Evolutionary conservation across 2,329 filamentous ascomycete genomes (phyloP).

Genomic region (Whalleya microplaca): DNA sequence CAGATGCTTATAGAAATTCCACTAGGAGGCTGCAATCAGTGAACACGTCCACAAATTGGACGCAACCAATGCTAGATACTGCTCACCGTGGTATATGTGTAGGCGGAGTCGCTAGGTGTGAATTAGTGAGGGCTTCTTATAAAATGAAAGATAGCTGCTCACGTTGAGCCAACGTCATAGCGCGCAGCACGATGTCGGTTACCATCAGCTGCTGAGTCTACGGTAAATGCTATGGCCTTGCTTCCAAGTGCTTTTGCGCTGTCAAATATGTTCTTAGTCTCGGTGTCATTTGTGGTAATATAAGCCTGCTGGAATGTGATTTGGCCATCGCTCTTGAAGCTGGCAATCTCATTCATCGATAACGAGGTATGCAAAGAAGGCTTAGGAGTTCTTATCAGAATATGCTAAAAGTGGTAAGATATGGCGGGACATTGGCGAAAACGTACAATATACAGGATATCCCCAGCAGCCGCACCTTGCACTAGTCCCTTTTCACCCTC

Average conservation of each 20-base stretch:
- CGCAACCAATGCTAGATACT: no score
- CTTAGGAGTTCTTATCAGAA: not conserved
- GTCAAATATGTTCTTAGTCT: slow-evolving; percentile 26
- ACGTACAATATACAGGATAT: slow-evolving; percentile 44
- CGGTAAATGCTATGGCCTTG: slow-evolving; percentile 33
- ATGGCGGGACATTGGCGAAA: no score
- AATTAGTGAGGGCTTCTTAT: slow-evolving; percentile 4
- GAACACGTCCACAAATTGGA: no score
- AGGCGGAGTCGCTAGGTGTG: slow-evolving; percentile 19
- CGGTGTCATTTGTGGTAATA: slow-evolving; percentile 30
- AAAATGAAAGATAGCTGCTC: slow-evolving; percentile 6
- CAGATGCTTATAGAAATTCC: slow-evolving; percentile 34
- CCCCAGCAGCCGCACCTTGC: slow-evolving; percentile 43
- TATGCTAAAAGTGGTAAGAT: no score
- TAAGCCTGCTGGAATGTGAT: slow-evolving; percentile 36
- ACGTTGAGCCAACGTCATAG: slow-evolving; percentile 29
- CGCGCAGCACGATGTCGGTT: slow-evolving; percentile 30
- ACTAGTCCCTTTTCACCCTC: slow-evolving; percentile 46
- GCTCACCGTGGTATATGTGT: slow-evolving; percentile 26
- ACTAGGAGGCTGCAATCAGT: slow-evolving; percentile 7
- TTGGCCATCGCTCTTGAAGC: slow-evolving; percentile 27
- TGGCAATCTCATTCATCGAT: slow-evolving; percentile 31
- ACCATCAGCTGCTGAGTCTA: slow-evolving; percentile 32
- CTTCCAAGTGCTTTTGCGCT: slow-evolving; percentile 21
- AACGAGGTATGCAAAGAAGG: slow-evolving; percentile 26